Evolutionary conservation across 306 rosid species (phyloP).

Genomic region (Bauhinia variegata): DNA sequence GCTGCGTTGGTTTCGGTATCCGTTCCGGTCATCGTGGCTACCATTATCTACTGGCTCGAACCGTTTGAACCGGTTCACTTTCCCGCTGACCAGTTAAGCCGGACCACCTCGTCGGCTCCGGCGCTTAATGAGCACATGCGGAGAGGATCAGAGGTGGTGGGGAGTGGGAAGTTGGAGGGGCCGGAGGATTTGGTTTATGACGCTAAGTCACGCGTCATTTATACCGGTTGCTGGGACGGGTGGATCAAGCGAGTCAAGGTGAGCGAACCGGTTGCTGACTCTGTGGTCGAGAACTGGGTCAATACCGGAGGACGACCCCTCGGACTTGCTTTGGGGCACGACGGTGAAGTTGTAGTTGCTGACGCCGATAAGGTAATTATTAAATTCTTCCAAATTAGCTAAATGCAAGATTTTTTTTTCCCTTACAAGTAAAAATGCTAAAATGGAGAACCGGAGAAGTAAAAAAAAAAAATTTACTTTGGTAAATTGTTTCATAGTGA

Average conservation of each 20-base stretch:
- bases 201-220: constrained; percentile 41
- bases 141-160: constrained; percentile 38
- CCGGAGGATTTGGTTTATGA: constrained; percentile 47
- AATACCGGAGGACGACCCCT: constrained; percentile 58
- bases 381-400: no score
- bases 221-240: constrained; percentile 53
- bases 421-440: no score
- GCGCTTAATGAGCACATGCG: constrained; percentile 31
- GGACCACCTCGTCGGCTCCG: constrained; percentile 13
- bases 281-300: constrained; percentile 45
- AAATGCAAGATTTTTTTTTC: no score
- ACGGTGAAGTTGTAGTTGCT: constrained; percentile 39
- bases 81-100: constrained; percentile 27
- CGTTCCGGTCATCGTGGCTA: constrained; percentile 6
- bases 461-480: no score
- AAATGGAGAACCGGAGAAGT: no score
- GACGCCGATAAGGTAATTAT: constrained; percentile 47
- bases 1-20: no score
- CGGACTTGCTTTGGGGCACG: constrained; percentile 41
- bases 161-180: constrained; percentile 18
- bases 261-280: constrained; percentile 35
- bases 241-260: constrained; percentile 51
- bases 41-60: constrained; percentile 25
- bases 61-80: constrained; percentile 39
- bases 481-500: no score